Percentiles rank a stretch among this genome's conserved stretches.
Evolutionary conservation across 2,329 filamentous ascomycete species (phyloP).

Genomic region (Neofusicoccum laricinum): DNA sequence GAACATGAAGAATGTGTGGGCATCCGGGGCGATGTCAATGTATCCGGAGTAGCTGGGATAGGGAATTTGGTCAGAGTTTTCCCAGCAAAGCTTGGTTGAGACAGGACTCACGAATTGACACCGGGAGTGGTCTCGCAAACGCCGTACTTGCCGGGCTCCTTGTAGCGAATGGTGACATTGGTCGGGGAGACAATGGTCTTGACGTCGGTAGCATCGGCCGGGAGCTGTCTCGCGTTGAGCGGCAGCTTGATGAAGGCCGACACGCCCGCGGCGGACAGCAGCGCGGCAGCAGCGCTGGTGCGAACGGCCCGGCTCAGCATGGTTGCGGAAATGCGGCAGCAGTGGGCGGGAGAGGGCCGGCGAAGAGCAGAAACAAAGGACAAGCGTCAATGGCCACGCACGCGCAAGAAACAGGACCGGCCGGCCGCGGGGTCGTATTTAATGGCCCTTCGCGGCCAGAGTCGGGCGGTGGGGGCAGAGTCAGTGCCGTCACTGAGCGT

Average conservation of each 20-base stretch:
- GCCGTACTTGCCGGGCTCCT: slow-evolving; percentile 47
- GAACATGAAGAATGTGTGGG: slow-evolving; percentile 48
- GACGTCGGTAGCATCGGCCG: slow-evolving; percentile 42
- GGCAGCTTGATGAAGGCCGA: slow-evolving; percentile 11
- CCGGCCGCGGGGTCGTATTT: not conserved
- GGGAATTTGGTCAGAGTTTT: not conserved
- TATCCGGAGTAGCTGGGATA: slow-evolving; percentile 42
- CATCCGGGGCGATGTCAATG: slow-evolving; percentile 35
- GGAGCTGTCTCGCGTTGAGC: slow-evolving; percentile 23
- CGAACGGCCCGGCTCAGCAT: not conserved
- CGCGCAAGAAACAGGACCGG: no score
- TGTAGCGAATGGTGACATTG: slow-evolving; percentile 49
- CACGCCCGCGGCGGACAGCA: not conserved
- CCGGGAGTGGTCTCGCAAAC: slow-evolving; percentile 54
- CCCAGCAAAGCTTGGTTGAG: not conserved
- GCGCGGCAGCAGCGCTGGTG: not conserved
- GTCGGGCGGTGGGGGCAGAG: not conserved
- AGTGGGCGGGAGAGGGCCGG: no score
- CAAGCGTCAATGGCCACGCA: no score
- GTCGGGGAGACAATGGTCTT: slow-evolving; percentile 45
- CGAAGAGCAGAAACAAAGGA: not conserved
- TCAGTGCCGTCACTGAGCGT: not conserved
- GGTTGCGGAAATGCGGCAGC: not conserved
- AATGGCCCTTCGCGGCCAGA: no score
- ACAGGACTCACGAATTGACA: slow-evolving; percentile 39